Base-by-base conservation (phyloP, 441 rosid species). In the Isatis lusitanica region DNA sequence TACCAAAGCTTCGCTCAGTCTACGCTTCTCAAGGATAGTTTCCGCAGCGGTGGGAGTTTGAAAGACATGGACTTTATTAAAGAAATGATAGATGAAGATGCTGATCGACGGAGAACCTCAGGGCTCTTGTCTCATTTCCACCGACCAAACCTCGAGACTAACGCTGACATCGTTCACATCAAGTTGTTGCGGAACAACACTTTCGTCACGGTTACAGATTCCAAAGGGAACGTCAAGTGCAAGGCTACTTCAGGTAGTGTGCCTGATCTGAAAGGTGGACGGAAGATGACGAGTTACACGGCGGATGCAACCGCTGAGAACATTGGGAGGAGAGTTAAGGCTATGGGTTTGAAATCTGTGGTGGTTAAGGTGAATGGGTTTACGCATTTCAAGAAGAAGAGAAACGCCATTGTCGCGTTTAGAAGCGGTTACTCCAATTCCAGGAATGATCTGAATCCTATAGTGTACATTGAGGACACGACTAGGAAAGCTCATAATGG, bases 261-360 rank as follows among this genome's bases (percentile, higher is more conserved):
- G 44, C 80, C 86, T 0, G 87, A 85, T 62, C 71, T 83, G 28
- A 85, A 82, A 82, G 91, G 92, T 2, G 96, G 89, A 4, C 47
- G 87, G 15, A 88, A 86, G 74, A 55, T 82, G 50, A 73, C 91
- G 0, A 82, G 84, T 9, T 91, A 88, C 79, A 84, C 89, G 17
- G 90, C 98, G 33, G 98, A 90, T 80, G 94, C 98, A 36, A 87
- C 93, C 4, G 93, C 98, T 6, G 98, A 93, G 73, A 84, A 84
- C 52, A 89, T 85, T 42, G 97, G 98, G 28, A 78, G 92, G 18
- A 38, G 70, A 69, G 88, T 85, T 1, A 88, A 85, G 74, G 85
- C 80, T 4, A 63, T 86, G 85, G 98, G 94, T 4, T 16, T 93
- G 79, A 90, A 85, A 60, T 87, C 92, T 3, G 93, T 94, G 13